These are phyloP conservation scores for Podospora didyma DNA, from an alignment of 495 filamentous ascomycete species.

Conservation along the genomic window DNA sequence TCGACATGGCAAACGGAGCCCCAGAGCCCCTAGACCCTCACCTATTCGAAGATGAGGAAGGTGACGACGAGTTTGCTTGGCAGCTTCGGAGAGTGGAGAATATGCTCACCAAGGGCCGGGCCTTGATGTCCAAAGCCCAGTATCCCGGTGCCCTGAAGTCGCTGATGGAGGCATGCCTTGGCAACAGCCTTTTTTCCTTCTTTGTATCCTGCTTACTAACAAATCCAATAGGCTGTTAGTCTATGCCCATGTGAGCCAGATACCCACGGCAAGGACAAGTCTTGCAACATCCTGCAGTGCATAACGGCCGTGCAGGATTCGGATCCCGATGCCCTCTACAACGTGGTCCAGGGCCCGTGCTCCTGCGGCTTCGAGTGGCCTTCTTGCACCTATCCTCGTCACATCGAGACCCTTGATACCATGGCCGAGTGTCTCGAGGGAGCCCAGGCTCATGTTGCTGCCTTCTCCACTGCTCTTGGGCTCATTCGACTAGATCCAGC, in stretches of 20 bases:
- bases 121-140: not conserved
- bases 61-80: not conserved
- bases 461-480: constrained; percentile 22
- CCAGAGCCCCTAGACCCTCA: too few relatives aligned
- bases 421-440: constrained; percentile 17
- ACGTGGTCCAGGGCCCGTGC: constrained; percentile 10
- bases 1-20: too few relatives aligned
- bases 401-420: constrained; percentile 18
- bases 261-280: constrained; percentile 23
- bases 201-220: not conserved
- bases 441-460: constrained; percentile 12
- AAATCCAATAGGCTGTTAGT: constrained; percentile 12
- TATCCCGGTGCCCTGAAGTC: not conserved
- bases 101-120: not conserved
- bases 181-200: not conserved
- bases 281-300: constrained; percentile 24
- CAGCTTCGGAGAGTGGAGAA: not conserved
- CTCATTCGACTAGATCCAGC: constrained; percentile 21
- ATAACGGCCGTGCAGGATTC: constrained; percentile 7
- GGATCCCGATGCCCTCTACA: constrained; percentile 8
- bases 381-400: constrained; percentile 9
- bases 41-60: too few relatives aligned
- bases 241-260: constrained; percentile 15
- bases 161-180: constrained; percentile 1
- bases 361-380: constrained; percentile 25